Conservation (phyloP, 148 eudicot species). For the Amaranthus cruentus region DNA sequence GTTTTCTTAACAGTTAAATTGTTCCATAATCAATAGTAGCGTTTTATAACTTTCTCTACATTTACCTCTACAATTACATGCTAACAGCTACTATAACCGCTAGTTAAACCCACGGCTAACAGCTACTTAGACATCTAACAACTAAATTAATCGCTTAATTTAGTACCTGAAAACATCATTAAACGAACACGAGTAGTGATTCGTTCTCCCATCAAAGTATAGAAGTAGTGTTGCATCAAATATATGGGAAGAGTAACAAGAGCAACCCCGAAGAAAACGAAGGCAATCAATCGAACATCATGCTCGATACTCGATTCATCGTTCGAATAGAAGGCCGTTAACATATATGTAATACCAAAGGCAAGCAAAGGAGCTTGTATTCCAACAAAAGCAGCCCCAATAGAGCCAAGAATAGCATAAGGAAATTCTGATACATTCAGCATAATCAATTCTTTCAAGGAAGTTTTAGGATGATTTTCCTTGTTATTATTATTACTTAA, state of each 20-base stretch:
- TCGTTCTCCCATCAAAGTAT: constrained; percentile 64
- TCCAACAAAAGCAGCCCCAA: constrained; percentile 59
- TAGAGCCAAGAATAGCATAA: constrained; percentile 47
- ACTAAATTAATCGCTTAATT: too few relatives aligned
- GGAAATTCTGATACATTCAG: constrained; percentile 52
- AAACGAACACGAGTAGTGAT: constrained; percentile 52
- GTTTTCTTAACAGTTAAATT: too few relatives aligned
- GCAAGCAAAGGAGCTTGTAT: constrained; percentile 55
- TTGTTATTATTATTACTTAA: neutral
- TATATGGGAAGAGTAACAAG: constrained; percentile 42
- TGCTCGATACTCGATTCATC: constrained; percentile 36
- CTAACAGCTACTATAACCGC: too few relatives aligned
- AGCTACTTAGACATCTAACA: too few relatives aligned
- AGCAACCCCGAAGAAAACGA: constrained; percentile 46
- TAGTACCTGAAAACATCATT: constrained; percentile 74
- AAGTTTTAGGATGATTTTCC: constrained; percentile 12
- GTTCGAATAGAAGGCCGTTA: constrained; percentile 57
- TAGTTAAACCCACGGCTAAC: too few relatives aligned
- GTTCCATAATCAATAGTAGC: too few relatives aligned
- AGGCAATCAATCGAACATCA: constrained; percentile 32
- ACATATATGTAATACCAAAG: constrained; percentile 49
- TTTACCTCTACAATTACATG: too few relatives aligned
- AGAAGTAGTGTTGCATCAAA: constrained; percentile 56
- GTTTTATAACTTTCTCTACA: too few relatives aligned
- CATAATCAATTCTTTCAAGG: constrained; percentile 50